A percentile compares a stretch with the other conserved stretches of the same genome.
These are phyloP conservation scores for Metschnikowia hibisci DNA, from an alignment of 805 yeast species.

Conservation along the genomic window DNA sequence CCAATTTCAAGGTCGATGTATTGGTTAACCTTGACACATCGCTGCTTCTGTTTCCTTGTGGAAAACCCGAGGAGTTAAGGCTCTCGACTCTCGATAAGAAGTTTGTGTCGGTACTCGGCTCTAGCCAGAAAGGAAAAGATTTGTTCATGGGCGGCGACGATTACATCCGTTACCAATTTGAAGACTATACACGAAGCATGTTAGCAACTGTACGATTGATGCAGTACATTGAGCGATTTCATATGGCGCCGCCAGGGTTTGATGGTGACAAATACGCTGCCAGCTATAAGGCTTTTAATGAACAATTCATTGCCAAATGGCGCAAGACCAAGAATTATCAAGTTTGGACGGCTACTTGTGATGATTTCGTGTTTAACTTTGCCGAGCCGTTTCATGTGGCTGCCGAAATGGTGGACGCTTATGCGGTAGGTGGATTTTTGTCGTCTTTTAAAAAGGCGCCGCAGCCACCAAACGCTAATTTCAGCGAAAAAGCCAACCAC, in stretches of 20 bases:
- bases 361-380: constrained; percentile 44
- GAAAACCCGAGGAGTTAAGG: constrained; percentile 28
- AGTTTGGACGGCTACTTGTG: constrained; percentile 40
- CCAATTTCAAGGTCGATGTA: constrained; percentile 59
- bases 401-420: constrained; percentile 15
- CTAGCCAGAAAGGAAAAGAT: constrained; percentile 34
- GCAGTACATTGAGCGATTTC: constrained; percentile 45
- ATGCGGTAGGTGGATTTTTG: constrained; percentile 12
- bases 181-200: constrained; percentile 80
- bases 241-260: constrained; percentile 42
- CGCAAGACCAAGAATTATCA: constrained; percentile 30
- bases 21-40: constrained; percentile 66
- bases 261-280: constrained; percentile 22
- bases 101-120: constrained; percentile 61
- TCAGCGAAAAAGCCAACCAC: constrained; percentile 13
- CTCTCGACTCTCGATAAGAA: constrained; percentile 54
- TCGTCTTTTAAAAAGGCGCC: constrained; percentile 15
- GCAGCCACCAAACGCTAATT: constrained; percentile 3
- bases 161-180: constrained; percentile 80
- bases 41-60: constrained; percentile 43
- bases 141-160: constrained; percentile 59
- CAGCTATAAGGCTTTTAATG: constrained; percentile 27
- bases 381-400: constrained; percentile 39
- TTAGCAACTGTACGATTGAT: constrained; percentile 68
- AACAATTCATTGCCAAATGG: constrained; percentile 34